phyloP scores from a whole-genome alignment of 495 filamentous ascomycete species.

The Talaromyces wortmannii region DNA sequence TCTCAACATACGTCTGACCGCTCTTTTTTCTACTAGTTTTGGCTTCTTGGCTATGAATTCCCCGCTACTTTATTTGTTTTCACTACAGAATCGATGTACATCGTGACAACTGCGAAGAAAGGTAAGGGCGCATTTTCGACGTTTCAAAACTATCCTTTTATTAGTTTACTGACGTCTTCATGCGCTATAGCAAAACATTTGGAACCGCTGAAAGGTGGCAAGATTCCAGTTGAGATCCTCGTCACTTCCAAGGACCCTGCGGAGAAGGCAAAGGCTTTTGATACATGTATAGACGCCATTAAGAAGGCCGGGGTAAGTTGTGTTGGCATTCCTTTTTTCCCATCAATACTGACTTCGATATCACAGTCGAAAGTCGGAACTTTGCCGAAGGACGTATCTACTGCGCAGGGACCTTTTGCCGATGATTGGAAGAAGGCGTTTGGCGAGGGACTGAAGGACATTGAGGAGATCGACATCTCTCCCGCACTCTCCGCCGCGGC shows the following conservation, averaged over 20 bases:
- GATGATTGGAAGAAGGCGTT: constrained; percentile 91
- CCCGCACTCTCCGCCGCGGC: constrained; percentile 72
- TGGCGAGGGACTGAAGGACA: constrained; percentile 66
- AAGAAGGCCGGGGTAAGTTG: constrained; percentile 73
- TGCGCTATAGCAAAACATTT: constrained; percentile 72
- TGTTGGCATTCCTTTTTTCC: neutral
- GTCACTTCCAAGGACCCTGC: constrained; percentile 85
- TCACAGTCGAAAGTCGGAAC: constrained; percentile 80
- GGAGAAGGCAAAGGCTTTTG: constrained; percentile 79
- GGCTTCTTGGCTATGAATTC: constrained; percentile 98
- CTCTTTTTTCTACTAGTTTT: constrained; percentile 59
- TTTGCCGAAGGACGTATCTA: constrained; percentile 61
- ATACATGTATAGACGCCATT: constrained; percentile 75
- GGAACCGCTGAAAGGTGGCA: constrained; percentile 84
- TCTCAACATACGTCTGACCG: neutral
- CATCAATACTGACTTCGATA: neutral
- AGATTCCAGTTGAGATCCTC: constrained; percentile 82
- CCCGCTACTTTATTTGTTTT: constrained; percentile 90
- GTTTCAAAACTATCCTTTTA: constrained; percentile 12
- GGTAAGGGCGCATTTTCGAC: constrained; percentile 39
- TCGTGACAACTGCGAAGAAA: constrained; percentile 96
- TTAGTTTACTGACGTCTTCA: constrained; percentile 1
- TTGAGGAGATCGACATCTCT: constrained; percentile 84
- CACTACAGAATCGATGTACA: constrained; percentile 77
- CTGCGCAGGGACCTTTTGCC: constrained; percentile 78